Evolutionary conservation across 257 asterid genomes (phyloP).

Genomic region (Nicotiana obtusifolia): DNA sequence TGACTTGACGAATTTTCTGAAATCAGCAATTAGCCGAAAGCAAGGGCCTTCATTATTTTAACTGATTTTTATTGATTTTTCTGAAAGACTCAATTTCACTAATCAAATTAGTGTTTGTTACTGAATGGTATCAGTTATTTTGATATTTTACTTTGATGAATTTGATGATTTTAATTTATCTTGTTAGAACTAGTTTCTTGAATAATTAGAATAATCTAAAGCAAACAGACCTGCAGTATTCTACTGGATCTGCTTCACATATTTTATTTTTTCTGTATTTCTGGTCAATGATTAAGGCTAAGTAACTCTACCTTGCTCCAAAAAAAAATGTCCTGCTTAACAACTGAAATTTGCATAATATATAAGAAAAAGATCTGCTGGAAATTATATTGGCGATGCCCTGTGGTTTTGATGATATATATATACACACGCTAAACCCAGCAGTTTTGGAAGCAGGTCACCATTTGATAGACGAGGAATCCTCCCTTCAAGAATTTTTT

Average conservation of each 20-base stretch:
- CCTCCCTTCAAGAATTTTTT: constrained; percentile 29
- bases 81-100: background rate
- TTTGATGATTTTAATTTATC: background rate
- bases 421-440: background rate
- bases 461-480: constrained; percentile 45
- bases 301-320: background rate
- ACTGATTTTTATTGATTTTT: background rate
- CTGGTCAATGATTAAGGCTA: background rate
- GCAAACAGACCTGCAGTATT: background rate
- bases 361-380: background rate
- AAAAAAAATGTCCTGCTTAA: background rate
- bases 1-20: background rate
- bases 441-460: constrained; percentile 36
- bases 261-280: background rate
- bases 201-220: background rate
- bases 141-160: background rate
- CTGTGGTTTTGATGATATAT: background rate
- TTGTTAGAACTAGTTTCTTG: background rate
- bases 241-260: background rate
- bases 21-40: background rate
- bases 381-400: background rate
- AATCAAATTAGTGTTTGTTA: background rate
- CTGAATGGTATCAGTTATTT: background rate
- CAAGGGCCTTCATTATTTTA: background rate
- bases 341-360: background rate